Evolutionary conservation across 306 rosid genomes (phyloP).

Genomic region (Inga laurina): DNA sequence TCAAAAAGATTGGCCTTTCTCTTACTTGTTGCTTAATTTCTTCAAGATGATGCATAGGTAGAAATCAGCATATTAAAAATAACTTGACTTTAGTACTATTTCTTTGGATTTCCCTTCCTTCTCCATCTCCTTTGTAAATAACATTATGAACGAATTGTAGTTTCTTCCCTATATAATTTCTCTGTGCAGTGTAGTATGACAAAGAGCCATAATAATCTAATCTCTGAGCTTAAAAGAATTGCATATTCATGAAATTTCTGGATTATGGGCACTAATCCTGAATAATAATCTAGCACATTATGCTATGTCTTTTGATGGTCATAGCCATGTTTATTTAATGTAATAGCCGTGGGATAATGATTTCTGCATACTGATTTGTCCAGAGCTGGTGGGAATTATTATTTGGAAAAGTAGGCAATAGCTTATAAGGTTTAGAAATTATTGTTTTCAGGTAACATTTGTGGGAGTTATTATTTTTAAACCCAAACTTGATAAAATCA

Average conservation of each 20-base stretch:
- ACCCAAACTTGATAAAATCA: too few relatives aligned
- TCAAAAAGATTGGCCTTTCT: conserved; percentile 6
- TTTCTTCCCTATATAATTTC: not conserved
- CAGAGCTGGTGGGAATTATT: too few relatives aligned
- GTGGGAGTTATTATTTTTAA: too few relatives aligned
- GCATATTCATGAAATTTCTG: not conserved
- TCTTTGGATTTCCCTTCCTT: not conserved
- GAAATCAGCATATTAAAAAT: not conserved
- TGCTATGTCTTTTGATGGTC: not conserved
- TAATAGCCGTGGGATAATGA: conserved; percentile 3
- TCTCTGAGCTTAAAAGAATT: not conserved
- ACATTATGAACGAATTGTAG: conserved; percentile 13
- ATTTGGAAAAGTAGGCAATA: too few relatives aligned
- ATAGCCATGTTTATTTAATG: not conserved
- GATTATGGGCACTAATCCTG: not conserved
- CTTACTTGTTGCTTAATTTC: not conserved
- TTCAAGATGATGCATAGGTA: not conserved
- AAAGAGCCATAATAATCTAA: not conserved
- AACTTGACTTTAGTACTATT: conserved; percentile 1
- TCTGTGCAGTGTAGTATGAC: not conserved
- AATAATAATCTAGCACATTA: not conserved
- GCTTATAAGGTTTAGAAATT: too few relatives aligned
- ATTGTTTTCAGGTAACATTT: too few relatives aligned
- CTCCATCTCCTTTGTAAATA: conserved; percentile 34
- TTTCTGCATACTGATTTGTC: not conserved